These are phyloP conservation scores for Cladosporium sp. DNA, from an alignment of 2,329 filamentous ascomycete genomes.

Conservation along the genomic window DNA sequence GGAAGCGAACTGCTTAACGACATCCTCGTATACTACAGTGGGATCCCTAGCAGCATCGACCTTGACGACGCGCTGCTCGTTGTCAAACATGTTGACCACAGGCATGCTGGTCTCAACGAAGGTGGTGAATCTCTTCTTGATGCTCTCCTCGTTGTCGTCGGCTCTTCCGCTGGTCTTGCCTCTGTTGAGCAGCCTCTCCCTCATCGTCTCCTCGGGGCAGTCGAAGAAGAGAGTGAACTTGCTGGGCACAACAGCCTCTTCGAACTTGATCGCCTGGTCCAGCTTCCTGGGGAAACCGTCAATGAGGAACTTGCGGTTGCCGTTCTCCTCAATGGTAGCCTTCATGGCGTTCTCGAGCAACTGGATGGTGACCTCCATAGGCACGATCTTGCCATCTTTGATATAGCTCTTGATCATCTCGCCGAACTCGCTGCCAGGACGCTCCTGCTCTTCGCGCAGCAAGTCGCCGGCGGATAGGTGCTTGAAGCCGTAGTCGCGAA, in stretches of 20 bases:
- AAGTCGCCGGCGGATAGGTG: slow-evolving; percentile 93
- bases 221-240: slow-evolving; percentile 90
- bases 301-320: slow-evolving; percentile 68
- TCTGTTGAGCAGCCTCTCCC: slow-evolving; percentile 74
- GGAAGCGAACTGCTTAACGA: slow-evolving; percentile 45
- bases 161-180: slow-evolving; percentile 87
- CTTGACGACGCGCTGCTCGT: slow-evolving; percentile 73
- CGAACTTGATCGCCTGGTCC: slow-evolving; percentile 93
- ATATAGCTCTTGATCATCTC: slow-evolving; percentile 91
- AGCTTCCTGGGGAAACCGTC: slow-evolving; percentile 92
- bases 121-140: slow-evolving; percentile 91
- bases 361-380: slow-evolving; percentile 97
- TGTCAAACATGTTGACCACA: slow-evolving; percentile 80
- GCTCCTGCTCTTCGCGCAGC: slow-evolving; percentile 86
- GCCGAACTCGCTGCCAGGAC: slow-evolving; percentile 81
- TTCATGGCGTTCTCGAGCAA: slow-evolving; percentile 92
- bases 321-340: slow-evolving; percentile 55
- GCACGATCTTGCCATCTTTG: slow-evolving; percentile 89
- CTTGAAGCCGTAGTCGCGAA: slow-evolving; percentile 81
- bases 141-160: slow-evolving; percentile 93
- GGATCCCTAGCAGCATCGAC: slow-evolving; percentile 67
- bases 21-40: slow-evolving; percentile 58
- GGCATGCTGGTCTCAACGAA: slow-evolving; percentile 98
- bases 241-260: slow-evolving; percentile 78
- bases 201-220: slow-evolving; percentile 86